Evolutionary conservation across 148 eudicot genomes (phyloP), one percentile per base, ranked within the genome.

Genomic region (Vaccinium corymbosum): DNA sequence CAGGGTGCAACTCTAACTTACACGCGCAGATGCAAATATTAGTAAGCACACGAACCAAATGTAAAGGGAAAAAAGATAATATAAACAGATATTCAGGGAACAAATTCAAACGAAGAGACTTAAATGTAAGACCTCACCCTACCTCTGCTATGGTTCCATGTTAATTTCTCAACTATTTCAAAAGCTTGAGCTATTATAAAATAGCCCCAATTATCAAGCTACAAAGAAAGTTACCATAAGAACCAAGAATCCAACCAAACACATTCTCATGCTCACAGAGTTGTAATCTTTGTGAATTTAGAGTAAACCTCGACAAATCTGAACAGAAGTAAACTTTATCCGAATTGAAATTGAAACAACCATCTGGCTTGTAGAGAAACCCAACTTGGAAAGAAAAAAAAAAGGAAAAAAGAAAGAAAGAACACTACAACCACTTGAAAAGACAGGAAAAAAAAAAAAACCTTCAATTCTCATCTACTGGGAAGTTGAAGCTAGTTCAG

Each of bases 401-500:
- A 55, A 57, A 42, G 11, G 17, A 4, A 79, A 19, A 29, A 32
- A 1, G 1, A 32, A 32, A 29, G 32, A 29, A 32, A 29, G 73
- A 68, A 68, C 16, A 27, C 38, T 20, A 22, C 35, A 50, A 22
- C 20, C n/a, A 52, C 19, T 78, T 52, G 38, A 20, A 9, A 62
- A 12, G 73, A n/a, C 35, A 68, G 35, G 46, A 42, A 42, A 7
- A 78, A 77, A 77, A 20, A 5, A 0, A 1, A 66, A 48, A 48
- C 4, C 56, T 81, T 81, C 59, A 68, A 25, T 27, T 62, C 55
- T n/a, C 42, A 57, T 35, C 51, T 80, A 80, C 8, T 4, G 85
- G 68, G 81, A 32, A 7, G 88, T 46, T 25, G 86, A 88, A 50
- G 79, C 78, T 11, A 80, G 64, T 7, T 64, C 48, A 20, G 87